Percentiles rank a stretch among this genome's conserved stretches.
phyloP scores from a whole-genome alignment of 805 yeast genomes.

The Komagataella pseudopastoris region DNA sequence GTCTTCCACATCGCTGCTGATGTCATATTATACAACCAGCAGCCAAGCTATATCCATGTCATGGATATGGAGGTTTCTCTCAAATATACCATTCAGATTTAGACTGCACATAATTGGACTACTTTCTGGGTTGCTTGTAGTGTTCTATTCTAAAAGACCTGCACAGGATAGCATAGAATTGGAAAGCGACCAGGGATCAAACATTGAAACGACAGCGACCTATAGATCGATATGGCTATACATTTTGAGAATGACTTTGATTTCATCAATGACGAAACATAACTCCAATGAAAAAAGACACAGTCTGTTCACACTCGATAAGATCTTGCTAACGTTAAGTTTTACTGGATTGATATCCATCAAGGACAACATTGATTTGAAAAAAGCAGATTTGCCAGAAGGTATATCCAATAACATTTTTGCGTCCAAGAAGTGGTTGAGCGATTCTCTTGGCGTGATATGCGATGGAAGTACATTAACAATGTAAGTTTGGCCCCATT shows the following conservation, averaged over 20 bases:
- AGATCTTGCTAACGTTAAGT: constrained; percentile 5
- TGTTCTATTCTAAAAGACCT: constrained; percentile 5
- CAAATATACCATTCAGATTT: background rate
- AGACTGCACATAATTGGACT: constrained; percentile 7
- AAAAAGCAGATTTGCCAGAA: background rate
- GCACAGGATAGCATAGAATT: background rate
- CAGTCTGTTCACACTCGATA: constrained; percentile 6
- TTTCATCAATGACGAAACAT: constrained; percentile 4
- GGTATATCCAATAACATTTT: background rate
- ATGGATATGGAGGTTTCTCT: background rate
- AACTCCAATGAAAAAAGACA: constrained; percentile 1
- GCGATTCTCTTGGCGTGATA: background rate
- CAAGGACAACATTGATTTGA: constrained; percentile 2
- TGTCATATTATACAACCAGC: background rate
- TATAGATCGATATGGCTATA: constrained; percentile 10
- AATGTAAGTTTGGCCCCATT: background rate
- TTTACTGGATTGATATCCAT: constrained; percentile 6
- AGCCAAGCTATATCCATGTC: background rate
- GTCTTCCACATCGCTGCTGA: background rate
- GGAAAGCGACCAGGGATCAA: background rate
- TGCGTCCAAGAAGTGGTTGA: background rate
- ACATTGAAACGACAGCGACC: background rate
- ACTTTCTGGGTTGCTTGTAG: constrained; percentile 5
- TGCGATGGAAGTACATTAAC: background rate
- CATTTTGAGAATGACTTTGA: constrained; percentile 7